Percentiles rank a stretch among this genome's conserved stretches.
phyloP scores from a whole-genome alignment of 768 basidiomycete genomes.

The Hemileccinum impolitum region DNA sequence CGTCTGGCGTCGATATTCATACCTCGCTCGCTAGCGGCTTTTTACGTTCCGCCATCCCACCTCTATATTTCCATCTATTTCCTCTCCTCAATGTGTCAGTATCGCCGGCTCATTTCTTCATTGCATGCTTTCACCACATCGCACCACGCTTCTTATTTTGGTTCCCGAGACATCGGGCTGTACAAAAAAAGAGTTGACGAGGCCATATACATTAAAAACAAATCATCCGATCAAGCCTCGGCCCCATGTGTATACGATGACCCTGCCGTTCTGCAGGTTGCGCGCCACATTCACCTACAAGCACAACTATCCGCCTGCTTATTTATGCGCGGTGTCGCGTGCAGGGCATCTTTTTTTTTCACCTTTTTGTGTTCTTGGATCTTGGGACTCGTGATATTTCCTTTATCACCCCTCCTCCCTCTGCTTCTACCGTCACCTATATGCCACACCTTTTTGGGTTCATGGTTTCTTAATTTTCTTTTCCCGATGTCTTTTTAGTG shows the following conservation, averaged over 20 bases:
- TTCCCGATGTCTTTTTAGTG: conserved; percentile 28
- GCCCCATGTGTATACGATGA: conserved; percentile 33
- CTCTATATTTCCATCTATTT: conserved; percentile 25
- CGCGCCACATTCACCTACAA: conserved; percentile 19
- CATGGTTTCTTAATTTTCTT: conserved; percentile 19
- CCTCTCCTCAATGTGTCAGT: conserved; percentile 40
- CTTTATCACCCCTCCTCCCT: conserved; percentile 6
- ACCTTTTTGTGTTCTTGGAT: conserved; percentile 40
- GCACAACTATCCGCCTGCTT: conserved; percentile 28
- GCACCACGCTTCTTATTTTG: conserved; percentile 36
- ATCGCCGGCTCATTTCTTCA: conserved; percentile 35
- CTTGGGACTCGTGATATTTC: conserved; percentile 34
- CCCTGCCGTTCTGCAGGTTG: conserved; percentile 21
- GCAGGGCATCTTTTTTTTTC: conserved; percentile 28
- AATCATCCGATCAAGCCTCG: conserved; percentile 18
- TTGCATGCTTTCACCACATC: conserved; percentile 41
- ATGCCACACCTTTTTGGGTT: conserved; percentile 24
- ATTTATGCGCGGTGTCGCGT: conserved; percentile 29
- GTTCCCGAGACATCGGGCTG: conserved; percentile 32
- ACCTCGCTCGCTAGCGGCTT: conserved; percentile 37
- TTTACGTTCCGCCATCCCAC: conserved; percentile 20
- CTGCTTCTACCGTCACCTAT: conserved; percentile 14
- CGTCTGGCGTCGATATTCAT: conserved; percentile 43
- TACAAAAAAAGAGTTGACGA: conserved; percentile 39
- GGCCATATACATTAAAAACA: conserved; percentile 31